Evolutionary conservation across 2,329 filamentous ascomycete species (phyloP), one percentile per base, ranked within the genome.

Genomic region (Trichothecium sympodiale): DNA sequence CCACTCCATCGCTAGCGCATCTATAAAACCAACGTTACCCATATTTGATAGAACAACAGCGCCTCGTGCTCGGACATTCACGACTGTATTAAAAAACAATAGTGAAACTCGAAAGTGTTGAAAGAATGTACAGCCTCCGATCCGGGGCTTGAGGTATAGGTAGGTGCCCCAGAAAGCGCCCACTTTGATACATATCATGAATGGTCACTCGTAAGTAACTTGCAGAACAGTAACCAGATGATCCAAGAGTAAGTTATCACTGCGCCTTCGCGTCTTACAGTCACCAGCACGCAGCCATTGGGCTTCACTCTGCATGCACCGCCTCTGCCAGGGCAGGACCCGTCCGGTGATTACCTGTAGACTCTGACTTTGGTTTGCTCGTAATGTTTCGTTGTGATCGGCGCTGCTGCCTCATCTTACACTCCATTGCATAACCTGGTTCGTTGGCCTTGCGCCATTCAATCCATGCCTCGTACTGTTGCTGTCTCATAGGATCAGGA

Each of bases 381-480:
- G 17, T 29, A 15, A 40, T 31, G 23, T 43, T 44, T 16, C 54
- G 46, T 36, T 57, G 55, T 17, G 49, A 52, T 34, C 61, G 53
- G 17, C 52, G 48, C 38, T 61, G 59, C 44, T 68, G 64, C 32
- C 64, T 53, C 29, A 52, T 50, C 41, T 64, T 64, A 50, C 65
- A 69, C 43, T 59, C 53, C 39, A 61, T 43, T 17, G 65, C 64
- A 43, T 68, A 69, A 3, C 62, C 63, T 5, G 65, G 65, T 42
- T 67, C 60, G 32, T 61, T 59, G 16, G 60, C 60, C 42, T 69
- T 69, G 38, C 63, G 59, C 59, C 59, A 65, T 46, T 69, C 65
- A 25, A 69, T 59, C 43, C 59, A 68, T 26, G 56, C 60, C 48
- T 69, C 65, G 45, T 69, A 69, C 39, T 55, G 52, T 39, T 64